phyloP scores from a whole-genome alignment of 2,329 filamentous ascomycete genomes.

The Allantophomopsis cytisporea region DNA sequence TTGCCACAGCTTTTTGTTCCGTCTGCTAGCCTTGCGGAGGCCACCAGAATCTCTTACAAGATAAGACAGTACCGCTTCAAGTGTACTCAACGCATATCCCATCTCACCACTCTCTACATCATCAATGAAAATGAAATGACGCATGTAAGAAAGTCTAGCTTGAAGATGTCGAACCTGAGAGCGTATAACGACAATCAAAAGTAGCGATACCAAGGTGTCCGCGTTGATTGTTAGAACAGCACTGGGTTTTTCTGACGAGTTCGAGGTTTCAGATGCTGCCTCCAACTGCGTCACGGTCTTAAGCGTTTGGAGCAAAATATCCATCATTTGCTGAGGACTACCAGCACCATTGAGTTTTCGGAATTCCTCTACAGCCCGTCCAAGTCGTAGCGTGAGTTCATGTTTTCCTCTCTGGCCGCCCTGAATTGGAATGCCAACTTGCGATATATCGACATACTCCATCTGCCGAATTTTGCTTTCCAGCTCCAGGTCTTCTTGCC shows the following conservation, averaged over 20 bases:
- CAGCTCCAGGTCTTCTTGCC: constrained; percentile 73
- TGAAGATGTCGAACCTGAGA: constrained; percentile 80
- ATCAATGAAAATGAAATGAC: constrained; percentile 94
- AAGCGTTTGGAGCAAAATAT: constrained; percentile 30
- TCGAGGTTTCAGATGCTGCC: constrained; percentile 6
- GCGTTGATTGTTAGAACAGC: constrained; percentile 55
- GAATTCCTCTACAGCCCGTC: constrained; percentile 75
- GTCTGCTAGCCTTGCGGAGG: constrained; percentile 69
- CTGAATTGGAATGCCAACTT: constrained; percentile 79
- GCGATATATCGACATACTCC: constrained; percentile 85
- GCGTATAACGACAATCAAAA: constrained; percentile 85
- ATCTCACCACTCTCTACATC: constrained; percentile 94
- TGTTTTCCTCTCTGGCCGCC: constrained; percentile 68
- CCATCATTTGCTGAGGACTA: constrained; percentile 23
- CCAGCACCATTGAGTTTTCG: constrained; percentile 66
- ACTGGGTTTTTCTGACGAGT: constrained; percentile 22
- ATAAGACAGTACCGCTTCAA: constrained; percentile 88
- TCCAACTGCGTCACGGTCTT: constrained; percentile 64
- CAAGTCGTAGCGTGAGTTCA: constrained; percentile 64
- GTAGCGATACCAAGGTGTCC: constrained; percentile 81
- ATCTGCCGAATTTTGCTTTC: constrained; percentile 87
- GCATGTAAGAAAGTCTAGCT: constrained; percentile 84
- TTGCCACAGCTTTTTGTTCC: constrained; percentile 82
- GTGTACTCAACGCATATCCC: constrained; percentile 90
- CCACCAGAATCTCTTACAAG: constrained; percentile 70